Evolutionary conservation across 2,329 filamentous ascomycete genomes (phyloP).

Genomic region (Aciculosporium take): DNA sequence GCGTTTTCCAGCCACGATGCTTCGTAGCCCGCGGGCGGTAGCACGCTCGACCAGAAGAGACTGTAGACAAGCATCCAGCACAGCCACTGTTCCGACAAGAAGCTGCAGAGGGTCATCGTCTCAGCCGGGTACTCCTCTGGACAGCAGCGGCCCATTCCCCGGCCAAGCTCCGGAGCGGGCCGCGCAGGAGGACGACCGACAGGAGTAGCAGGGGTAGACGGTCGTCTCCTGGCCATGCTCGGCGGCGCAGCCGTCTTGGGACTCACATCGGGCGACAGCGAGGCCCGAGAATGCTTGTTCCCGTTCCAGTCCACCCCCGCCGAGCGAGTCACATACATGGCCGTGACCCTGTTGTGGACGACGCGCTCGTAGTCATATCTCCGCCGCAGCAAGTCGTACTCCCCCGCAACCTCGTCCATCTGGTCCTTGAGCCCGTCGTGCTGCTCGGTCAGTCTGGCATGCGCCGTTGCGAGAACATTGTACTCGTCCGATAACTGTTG

Average conservation of each 20-base stretch:
- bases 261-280: neutral
- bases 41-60: neutral
- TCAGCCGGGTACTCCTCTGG: neutral
- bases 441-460: neutral
- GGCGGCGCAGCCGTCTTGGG: neutral
- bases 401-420: neutral
- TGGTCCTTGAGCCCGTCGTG: neutral
- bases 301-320: neutral
- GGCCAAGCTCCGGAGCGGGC: no score
- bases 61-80: neutral
- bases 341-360: slow-evolving; percentile 1
- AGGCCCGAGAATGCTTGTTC: neutral
- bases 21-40: neutral
- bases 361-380: neutral
- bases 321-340: neutral
- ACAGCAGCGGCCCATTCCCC: neutral
- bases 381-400: neutral
- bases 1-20: no score
- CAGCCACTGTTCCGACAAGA: neutral
- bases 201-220: neutral
- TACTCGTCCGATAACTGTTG: neutral
- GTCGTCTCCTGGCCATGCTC: neutral
- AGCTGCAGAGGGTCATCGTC: neutral
- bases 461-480: neutral
- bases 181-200: neutral